Evolutionary conservation across 371 early-diverging fungal species (phyloP), one percentile per base, ranked within the genome.

Genomic region (Mortierella sp.): DNA sequence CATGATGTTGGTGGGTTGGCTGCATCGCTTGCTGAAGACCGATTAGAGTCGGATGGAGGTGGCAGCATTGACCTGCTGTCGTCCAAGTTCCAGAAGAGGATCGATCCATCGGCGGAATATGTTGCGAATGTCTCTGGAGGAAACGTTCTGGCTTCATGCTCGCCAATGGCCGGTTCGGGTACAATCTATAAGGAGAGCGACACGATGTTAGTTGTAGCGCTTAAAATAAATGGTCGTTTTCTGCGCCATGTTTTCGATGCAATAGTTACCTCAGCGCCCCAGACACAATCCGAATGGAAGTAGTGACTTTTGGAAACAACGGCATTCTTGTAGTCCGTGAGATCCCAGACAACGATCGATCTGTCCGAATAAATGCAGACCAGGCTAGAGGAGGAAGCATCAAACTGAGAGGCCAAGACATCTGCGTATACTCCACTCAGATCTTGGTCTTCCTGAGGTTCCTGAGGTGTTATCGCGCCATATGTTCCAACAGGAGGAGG

Each of bases 241-340:
- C 2, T 34, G n/a, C 5, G 22, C 16, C 2, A 1, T 8, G 37
- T 4, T 22, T 29, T 29, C 26, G 16, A 29, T 3, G 34, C 9
- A 9, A 13, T n/a, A n/a, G 41, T 68, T 88, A 95, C 94, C 91
- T 96, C 95, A 24, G 92, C 92, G 19, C 95, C 95, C 96, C 96
- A 96, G 4, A 96, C 90, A 80, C 95, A 93, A 72, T 94, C 96
- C 52, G 92, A 92, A 66, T 96, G 96, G 68, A 85, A 91, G 16
- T 94, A 75, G 66, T 94, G 93, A 71, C 92, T 94, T 63, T 92
- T 76, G 45, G 89, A 91, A 45, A 93, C 90, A 24, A 88, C 89
- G n/a, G 92, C 88, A 70, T 91, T 89, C 53, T 89, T 88, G 34
- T 88, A 50, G 73, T 95, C 92, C n/a, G 73, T 82, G 26, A 94